Conservation (phyloP, 2,329 filamentous ascomycete species). For the Dactylellina parvicollis region DNA sequence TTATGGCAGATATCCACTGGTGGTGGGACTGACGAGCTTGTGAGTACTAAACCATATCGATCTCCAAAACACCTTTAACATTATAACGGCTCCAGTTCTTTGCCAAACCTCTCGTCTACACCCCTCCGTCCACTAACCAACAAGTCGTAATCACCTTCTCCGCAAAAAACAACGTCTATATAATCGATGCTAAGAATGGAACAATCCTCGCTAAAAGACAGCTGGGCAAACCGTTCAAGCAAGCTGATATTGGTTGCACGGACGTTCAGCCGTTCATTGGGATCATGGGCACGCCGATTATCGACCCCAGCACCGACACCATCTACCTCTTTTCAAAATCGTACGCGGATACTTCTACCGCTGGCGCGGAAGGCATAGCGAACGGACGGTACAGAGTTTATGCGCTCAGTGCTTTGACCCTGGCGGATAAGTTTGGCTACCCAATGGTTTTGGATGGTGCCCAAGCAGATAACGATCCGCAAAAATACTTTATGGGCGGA, state of each 20-base stretch:
- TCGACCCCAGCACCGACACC: slow-evolving; percentile 64
- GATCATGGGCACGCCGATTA: slow-evolving; percentile 58
- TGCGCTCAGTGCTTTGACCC: slow-evolving; percentile 60
- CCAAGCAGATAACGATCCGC: slow-evolving; percentile 64
- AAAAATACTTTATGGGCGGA: slow-evolving; percentile 67
- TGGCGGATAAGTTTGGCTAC: slow-evolving; percentile 61
- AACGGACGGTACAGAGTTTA: slow-evolving; percentile 59
- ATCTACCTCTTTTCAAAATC: slow-evolving; percentile 65
- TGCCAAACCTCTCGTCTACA: slow-evolving; percentile 65
- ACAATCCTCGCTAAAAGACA: slow-evolving; percentile 60
- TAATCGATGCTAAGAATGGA: slow-evolving; percentile 62
- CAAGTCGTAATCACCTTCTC: slow-evolving; percentile 62
- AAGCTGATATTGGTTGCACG: slow-evolving; percentile 65
- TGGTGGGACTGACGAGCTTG: slow-evolving; percentile 20
- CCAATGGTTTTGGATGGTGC: slow-evolving; percentile 66
- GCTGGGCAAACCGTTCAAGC: slow-evolving; percentile 65
- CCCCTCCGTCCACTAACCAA: slow-evolving; percentile 60
- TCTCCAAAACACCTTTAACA: background rate
- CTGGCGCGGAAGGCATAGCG: slow-evolving; percentile 57
- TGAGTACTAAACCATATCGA: background rate
- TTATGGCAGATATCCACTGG: slow-evolving; percentile 24
- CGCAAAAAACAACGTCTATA: slow-evolving; percentile 58
- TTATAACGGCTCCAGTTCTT: slow-evolving; percentile 61
- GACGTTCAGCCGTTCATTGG: slow-evolving; percentile 41
- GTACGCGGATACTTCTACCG: slow-evolving; percentile 57